phyloP scores from a whole-genome alignment of 2,329 filamentous ascomycete genomes.

The Xylaria arbuscula region DNA sequence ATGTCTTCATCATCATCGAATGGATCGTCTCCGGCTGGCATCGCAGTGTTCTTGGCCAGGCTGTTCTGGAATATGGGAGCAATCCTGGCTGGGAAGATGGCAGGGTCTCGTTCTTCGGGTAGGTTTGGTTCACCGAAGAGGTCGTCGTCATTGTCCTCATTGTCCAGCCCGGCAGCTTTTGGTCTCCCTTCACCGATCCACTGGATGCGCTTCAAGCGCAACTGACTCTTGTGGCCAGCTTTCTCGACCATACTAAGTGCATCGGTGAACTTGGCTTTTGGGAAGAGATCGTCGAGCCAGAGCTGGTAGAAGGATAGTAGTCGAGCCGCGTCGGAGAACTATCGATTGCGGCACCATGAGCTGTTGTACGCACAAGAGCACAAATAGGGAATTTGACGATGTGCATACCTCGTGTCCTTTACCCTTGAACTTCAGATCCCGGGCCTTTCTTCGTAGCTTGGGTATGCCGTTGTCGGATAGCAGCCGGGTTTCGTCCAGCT shows the following conservation, averaged over 20 bases:
- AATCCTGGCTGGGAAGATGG: slow-evolving; percentile 50
- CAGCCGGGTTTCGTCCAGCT: slow-evolving; percentile 88
- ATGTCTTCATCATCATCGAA: slow-evolving; percentile 66
- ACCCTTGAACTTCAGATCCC: slow-evolving; percentile 82
- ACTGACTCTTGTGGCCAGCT: slow-evolving; percentile 82
- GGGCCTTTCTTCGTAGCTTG: slow-evolving; percentile 77
- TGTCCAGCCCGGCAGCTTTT: slow-evolving; percentile 50
- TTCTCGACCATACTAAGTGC: slow-evolving; percentile 93
- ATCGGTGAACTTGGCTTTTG: slow-evolving; percentile 92
- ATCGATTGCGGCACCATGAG: slow-evolving; percentile 27
- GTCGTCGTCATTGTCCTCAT: slow-evolving; percentile 45
- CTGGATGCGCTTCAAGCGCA: slow-evolving; percentile 78
- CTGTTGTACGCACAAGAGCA: neutral
- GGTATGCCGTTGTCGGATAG: slow-evolving; percentile 86
- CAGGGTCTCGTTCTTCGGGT: slow-evolving; percentile 45
- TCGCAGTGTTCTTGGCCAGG: slow-evolving; percentile 47
- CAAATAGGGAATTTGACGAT: neutral
- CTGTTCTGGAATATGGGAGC: slow-evolving; percentile 55
- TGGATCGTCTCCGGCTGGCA: slow-evolving; percentile 52
- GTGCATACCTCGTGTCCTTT: slow-evolving; percentile 87
- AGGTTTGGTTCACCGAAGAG: slow-evolving; percentile 44
- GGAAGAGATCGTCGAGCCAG: slow-evolving; percentile 96
- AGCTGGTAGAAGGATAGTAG: slow-evolving; percentile 92
- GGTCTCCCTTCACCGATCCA: slow-evolving; percentile 86
- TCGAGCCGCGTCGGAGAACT: slow-evolving; percentile 86